Evolutionary conservation across 495 filamentous ascomycete species (phyloP), one percentile per base, ranked within the genome.

Genomic region (Trichoderma orchidacearum): DNA sequence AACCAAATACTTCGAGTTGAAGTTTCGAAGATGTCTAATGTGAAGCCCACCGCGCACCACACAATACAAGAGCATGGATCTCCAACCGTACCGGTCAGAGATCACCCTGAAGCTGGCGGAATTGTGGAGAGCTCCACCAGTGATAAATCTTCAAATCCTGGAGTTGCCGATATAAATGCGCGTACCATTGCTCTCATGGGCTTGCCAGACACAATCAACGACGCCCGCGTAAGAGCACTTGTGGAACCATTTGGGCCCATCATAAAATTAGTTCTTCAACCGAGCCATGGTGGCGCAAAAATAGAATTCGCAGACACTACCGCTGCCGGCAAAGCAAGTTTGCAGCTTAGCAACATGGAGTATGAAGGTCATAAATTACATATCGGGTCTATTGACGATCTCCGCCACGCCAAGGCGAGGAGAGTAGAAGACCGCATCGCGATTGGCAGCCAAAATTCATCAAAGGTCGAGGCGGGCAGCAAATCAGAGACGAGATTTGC

Each of bases 211-310:
- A 85, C 84, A 12, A 75, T 88, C 61, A 89, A 86, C 63, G 83
- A 86, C 56, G 74, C 77, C 15, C 85, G 86, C 62, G 75, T 89
- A 28, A 75, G 78, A n/a, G 76, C 81, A 36, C 63, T 77, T 13
- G 79, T 84, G 8, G 84, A 87, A 57, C 77, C 79, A 11, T 79
- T 85, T 32, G 84, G 85, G 31, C 58, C 75, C 2, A 76, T 79
- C 2, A 79, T 85, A 63, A 90, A 90, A 60, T 64, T 80, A 5
- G 72, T 80, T 4, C 75, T 91, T 2, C 82, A 85, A 35, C 89
- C 89, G 2, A 80, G 88, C 53, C 86, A 93, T 57, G 80, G 84
- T 60, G 92, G 93, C n/a, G 93, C 90, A 9, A 84, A 91, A 53
- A 75, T 96, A 41, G 93, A 97, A 64, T 95, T 84, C 63, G 73